Conservation (phyloP, 176 grass and related monocot genomes). For the Leersia perrieri region DNA sequence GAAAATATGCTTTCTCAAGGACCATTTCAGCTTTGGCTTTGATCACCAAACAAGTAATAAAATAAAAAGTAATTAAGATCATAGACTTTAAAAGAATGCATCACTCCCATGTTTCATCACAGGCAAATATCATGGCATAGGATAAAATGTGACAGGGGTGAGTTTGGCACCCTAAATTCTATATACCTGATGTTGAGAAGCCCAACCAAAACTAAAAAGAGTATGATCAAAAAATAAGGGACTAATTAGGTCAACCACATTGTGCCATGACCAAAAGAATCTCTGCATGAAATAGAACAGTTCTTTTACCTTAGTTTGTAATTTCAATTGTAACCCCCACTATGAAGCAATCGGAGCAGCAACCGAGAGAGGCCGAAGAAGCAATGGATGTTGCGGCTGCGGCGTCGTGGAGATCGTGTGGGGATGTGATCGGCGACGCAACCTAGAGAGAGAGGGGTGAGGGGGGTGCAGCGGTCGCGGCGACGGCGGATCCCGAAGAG, state of each 20-base stretch:
- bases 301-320: not conserved
- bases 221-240: not conserved
- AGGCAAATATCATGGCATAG: not conserved
- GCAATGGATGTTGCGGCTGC: too few species aligned
- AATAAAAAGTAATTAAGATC: not conserved
- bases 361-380: too few species aligned
- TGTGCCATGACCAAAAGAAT: not conserved
- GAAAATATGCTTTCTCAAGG: not conserved
- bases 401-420: too few species aligned
- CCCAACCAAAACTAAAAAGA: not conserved
- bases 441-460: too few species aligned
- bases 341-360: too few species aligned
- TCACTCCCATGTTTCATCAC: not conserved
- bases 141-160: slow-evolving; percentile 8
- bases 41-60: not conserved
- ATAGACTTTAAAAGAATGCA: not conserved
- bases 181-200: not conserved
- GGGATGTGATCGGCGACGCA: too few species aligned
- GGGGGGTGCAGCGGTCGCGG: too few species aligned
- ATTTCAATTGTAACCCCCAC: not conserved
- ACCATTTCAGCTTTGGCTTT: not conserved
- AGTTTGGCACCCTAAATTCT: slow-evolving; percentile 9
- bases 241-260: not conserved
- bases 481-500: too few species aligned
- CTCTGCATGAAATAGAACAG: not conserved